Conservation (phyloP, 345 rosid species). For the Lepidium africanum region DNA sequence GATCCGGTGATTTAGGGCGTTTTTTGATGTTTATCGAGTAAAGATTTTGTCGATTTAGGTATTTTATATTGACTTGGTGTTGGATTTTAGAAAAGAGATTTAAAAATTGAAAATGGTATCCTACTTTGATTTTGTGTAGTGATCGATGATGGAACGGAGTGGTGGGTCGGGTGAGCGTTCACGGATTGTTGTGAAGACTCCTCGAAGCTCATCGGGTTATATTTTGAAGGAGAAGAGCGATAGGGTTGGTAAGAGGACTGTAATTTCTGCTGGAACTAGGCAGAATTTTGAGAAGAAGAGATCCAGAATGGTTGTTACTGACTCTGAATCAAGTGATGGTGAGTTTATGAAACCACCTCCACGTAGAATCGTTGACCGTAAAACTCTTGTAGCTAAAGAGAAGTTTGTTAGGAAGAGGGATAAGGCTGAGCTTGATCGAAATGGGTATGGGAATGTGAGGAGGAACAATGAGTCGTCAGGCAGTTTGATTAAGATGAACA, state of each 20-base stretch:
- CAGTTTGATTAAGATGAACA: conserved; percentile 47
- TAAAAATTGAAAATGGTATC: conserved; percentile 30
- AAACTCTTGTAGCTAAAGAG: conserved; percentile 38
- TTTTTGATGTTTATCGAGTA: conserved; percentile 17
- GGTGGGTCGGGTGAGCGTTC: conserved; percentile 69
- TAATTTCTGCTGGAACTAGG: conserved; percentile 34
- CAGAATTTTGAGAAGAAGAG: conserved; percentile 51
- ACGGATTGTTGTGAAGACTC: conserved; percentile 48
- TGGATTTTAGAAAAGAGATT: conserved; percentile 18
- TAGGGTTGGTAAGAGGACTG: conserved; percentile 33
- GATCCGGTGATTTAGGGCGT: conserved; percentile 47
- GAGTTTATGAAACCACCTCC: conserved; percentile 48
- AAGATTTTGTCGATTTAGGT: conserved; percentile 8
- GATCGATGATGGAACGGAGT: conserved; percentile 54
- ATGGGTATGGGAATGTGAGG: conserved; percentile 31
- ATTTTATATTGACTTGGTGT: background rate
- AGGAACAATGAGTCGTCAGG: conserved; percentile 35
- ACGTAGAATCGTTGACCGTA: conserved; percentile 38
- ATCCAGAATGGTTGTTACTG: conserved; percentile 54
- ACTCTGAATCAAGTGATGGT: conserved; percentile 76
- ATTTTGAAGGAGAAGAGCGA: conserved; percentile 55
- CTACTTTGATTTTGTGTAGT: conserved; percentile 16
- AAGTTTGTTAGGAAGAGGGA: conserved; percentile 45
- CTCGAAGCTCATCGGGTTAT: conserved; percentile 56
- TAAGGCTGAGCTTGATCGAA: conserved; percentile 33